A percentile compares a stretch with the other conserved stretches of the same genome.
phyloP scores from a whole-genome alignment of 495 filamentous ascomycete species.

The Xeromyces bisporus region DNA sequence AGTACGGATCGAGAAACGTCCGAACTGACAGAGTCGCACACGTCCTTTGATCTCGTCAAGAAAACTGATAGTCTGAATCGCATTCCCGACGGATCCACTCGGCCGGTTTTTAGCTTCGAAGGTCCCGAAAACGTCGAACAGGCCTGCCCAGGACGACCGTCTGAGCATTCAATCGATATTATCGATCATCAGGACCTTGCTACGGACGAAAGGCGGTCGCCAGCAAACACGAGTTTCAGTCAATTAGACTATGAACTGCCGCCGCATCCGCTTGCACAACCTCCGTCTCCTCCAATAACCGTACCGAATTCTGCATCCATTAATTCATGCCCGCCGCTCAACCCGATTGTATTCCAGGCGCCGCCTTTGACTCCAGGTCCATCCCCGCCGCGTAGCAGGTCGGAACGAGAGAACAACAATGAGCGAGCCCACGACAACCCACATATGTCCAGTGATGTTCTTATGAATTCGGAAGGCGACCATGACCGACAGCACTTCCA shows the following conservation, averaged over 20 bases:
- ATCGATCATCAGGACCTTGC: conserved; percentile 34
- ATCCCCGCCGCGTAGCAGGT: conserved; percentile 24
- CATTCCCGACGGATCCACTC: conserved; percentile 29
- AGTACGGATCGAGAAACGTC: conserved; percentile 14
- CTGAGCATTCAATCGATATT: conserved; percentile 58
- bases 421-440: conserved; percentile 12
- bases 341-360: conserved; percentile 22
- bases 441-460: conserved; percentile 22
- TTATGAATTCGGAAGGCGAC: conserved; percentile 21
- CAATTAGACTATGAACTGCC: conserved; percentile 37
- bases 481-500: conserved; percentile 4
- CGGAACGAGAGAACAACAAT: conserved; percentile 5
- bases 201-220: conserved; percentile 17
- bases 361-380: conserved; percentile 36
- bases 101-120: conserved; percentile 19
- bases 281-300: conserved; percentile 67
- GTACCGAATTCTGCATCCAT: conserved; percentile 42
- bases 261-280: conserved; percentile 49
- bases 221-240: conserved; percentile 17
- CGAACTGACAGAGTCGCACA: conserved; percentile 24
- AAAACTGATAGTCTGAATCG: conserved; percentile 40
- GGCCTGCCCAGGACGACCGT: conserved; percentile 62
- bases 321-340: conserved; percentile 19
- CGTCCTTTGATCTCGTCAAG: conserved; percentile 38
- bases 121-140: conserved; percentile 33